phyloP scores from a whole-genome alignment of 139 green algal genomes.

The Raphidocelis subcapitata region DNA sequence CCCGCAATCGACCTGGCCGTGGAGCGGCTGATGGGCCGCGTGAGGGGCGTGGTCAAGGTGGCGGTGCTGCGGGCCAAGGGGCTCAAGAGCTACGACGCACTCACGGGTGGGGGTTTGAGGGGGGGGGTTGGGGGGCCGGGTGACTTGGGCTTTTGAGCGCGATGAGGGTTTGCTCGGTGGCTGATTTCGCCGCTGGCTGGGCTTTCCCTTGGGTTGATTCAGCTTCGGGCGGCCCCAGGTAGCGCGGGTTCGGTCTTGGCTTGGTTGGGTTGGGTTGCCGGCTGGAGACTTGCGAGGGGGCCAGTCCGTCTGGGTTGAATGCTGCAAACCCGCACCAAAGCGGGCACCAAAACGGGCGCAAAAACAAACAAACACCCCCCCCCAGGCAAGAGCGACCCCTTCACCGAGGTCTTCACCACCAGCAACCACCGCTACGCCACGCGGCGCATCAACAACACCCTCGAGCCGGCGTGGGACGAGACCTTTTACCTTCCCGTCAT shows the following conservation, averaged over 20 bases:
- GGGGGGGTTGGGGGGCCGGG: background rate
- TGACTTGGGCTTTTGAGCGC: background rate
- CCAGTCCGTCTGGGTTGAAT: too few species aligned
- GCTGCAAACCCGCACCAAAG: too few species aligned
- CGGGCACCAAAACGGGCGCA: too few species aligned
- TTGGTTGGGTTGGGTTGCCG: too few species aligned
- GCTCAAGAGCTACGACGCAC: conserved; percentile 27
- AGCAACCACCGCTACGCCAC: conserved; percentile 12
- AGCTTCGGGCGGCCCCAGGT: too few species aligned
- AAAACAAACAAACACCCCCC: too few species aligned
- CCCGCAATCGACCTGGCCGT: conserved; percentile 28
- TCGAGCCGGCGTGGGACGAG: conserved; percentile 29
- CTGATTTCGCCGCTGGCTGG: background rate
- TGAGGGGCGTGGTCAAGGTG: conserved; percentile 38
- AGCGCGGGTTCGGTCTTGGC: too few species aligned
- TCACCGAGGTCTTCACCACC: conserved; percentile 31
- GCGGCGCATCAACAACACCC: conserved; percentile 24
- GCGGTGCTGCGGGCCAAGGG: conserved; percentile 24
- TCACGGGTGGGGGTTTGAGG: conserved; percentile 8
- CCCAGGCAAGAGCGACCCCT: conserved; percentile 34
- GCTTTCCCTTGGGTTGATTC: conserved; percentile 2
- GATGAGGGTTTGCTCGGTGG: background rate
- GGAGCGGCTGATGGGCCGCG: conserved; percentile 36
- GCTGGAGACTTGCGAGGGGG: too few species aligned
- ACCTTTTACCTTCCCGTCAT: conserved; percentile 28